A percentile compares a stretch with the other conserved stretches of the same genome.
Evolutionary conservation across 768 basidiomycete species (phyloP).

Genomic region (Suillus brevipes): DNA sequence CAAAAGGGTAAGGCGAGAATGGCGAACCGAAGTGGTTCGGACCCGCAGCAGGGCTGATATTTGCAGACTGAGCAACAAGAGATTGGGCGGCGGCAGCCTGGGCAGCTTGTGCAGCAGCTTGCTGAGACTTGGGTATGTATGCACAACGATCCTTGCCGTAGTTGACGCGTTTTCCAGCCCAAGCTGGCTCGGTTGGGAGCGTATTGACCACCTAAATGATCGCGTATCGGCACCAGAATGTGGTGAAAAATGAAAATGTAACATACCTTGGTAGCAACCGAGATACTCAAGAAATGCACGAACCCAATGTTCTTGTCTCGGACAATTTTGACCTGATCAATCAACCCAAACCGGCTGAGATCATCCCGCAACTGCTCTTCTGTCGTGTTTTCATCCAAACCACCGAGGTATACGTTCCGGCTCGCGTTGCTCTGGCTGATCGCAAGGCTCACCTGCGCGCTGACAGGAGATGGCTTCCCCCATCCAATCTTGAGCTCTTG

Average conservation of each 20-base stretch:
- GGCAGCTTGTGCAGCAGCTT: conserved; percentile 82
- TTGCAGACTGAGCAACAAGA: conserved; percentile 52
- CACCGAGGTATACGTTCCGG: conserved; percentile 95
- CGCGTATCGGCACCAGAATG: not conserved
- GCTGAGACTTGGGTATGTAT: conserved; percentile 94
- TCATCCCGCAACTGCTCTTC: conserved; percentile 93
- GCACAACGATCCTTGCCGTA: conserved; percentile 99
- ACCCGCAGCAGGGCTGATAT: conserved; percentile 32
- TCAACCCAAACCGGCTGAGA: conserved; percentile 87
- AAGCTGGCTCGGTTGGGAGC: conserved; percentile 86
- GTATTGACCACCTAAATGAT: conserved; percentile 81
- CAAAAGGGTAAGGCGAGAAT: conserved; percentile 55
- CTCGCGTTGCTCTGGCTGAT: conserved; percentile 92
- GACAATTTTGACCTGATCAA: conserved; percentile 99
- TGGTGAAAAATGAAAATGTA: conserved; percentile 8
- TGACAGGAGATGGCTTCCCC: conserved; percentile 93
- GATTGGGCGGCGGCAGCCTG: conserved; percentile 85
- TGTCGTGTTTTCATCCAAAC: conserved; percentile 84
- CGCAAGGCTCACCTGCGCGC: conserved; percentile 80
- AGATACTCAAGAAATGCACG: conserved; percentile 96
- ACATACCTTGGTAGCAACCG: conserved; percentile 89
- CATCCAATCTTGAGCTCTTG: conserved; percentile 99
- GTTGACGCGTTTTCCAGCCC: conserved; percentile 96
- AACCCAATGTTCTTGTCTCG: conserved; percentile 99
- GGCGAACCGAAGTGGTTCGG: conserved; percentile 34